phyloP scores from a whole-genome alignment of 2,329 filamentous ascomycete genomes.

The Chrysoporthe austroafricana region DNA sequence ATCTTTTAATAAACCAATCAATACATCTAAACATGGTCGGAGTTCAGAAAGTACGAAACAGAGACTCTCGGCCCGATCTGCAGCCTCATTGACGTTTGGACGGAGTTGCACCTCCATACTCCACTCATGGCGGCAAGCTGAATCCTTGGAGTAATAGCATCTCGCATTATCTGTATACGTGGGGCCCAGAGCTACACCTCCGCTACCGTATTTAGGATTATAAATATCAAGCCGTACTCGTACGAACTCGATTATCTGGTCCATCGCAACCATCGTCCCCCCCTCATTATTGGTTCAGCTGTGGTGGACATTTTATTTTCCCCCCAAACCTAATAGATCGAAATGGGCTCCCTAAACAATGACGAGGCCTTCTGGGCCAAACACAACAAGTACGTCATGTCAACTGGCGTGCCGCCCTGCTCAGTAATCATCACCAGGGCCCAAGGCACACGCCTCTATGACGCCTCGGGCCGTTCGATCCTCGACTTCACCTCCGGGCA shows the following conservation, averaged over 20 bases:
- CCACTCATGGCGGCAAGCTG: background rate
- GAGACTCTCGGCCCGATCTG: no score
- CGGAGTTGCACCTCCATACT: slow-evolving; percentile 1
- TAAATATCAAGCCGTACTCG: background rate
- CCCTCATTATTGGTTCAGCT: background rate
- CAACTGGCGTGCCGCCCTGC: slow-evolving; percentile 46
- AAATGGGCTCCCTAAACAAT: slow-evolving; percentile 26
- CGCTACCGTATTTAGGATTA: background rate
- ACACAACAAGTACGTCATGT: slow-evolving; percentile 46
- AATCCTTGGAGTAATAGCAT: background rate
- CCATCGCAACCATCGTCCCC: background rate
- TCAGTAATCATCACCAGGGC: slow-evolving; percentile 48
- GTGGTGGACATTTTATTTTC: background rate
- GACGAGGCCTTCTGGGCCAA: slow-evolving; percentile 38
- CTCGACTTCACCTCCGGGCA: slow-evolving; percentile 65
- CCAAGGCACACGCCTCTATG: slow-evolving; percentile 51
- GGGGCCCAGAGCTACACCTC: background rate
- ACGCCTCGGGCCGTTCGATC: slow-evolving; percentile 46
- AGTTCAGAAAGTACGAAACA: no score
- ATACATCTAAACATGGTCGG: no score
- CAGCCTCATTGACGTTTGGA: background rate
- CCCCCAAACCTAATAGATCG: background rate
- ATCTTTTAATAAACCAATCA: no score
- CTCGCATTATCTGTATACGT: background rate
- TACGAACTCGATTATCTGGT: background rate